These are phyloP conservation scores for Epichloe festucae DNA, from an alignment of 2,329 filamentous ascomycete species.

Conservation along the genomic window DNA sequence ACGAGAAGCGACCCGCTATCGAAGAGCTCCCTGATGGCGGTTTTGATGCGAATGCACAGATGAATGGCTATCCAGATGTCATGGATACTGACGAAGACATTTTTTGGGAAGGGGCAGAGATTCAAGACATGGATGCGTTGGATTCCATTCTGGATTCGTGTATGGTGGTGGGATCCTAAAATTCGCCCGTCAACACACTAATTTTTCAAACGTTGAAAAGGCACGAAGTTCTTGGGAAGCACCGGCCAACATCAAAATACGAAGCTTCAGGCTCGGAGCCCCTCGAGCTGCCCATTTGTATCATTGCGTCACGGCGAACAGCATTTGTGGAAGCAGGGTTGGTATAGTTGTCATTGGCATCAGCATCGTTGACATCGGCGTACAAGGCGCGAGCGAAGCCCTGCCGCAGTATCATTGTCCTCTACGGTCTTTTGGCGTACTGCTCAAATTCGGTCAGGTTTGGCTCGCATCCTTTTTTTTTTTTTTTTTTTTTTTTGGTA, in stretches of 20 bases:
- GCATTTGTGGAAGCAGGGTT: background rate
- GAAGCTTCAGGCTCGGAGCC: background rate
- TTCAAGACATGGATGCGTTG: constrained; percentile 36
- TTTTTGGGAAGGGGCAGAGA: constrained; percentile 50
- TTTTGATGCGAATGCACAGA: constrained; percentile 18
- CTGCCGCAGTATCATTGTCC: background rate
- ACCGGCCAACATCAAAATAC: background rate
- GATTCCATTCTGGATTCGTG: constrained; percentile 45
- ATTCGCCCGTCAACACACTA: background rate
- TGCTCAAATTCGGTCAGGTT: background rate
- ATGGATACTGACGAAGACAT: constrained; percentile 47
- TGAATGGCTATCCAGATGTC: constrained; percentile 39
- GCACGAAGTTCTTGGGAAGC: background rate
- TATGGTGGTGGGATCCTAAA: constrained; percentile 31
- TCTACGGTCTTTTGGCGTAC: constrained; percentile 1
- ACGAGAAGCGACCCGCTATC: constrained; percentile 20
- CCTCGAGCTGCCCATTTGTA: background rate
- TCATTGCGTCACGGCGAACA: background rate
- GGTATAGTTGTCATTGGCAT: background rate
- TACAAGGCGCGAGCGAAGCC: background rate
- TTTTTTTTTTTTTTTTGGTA: background rate
- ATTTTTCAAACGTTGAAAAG: background rate
- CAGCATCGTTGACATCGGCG: constrained; percentile 3
- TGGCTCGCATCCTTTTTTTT: background rate
- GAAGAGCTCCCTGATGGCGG: constrained; percentile 15